Evolutionary conservation across 2,329 filamentous ascomycete species (phyloP).

Genomic region (Aureobasidium uvarum): DNA sequence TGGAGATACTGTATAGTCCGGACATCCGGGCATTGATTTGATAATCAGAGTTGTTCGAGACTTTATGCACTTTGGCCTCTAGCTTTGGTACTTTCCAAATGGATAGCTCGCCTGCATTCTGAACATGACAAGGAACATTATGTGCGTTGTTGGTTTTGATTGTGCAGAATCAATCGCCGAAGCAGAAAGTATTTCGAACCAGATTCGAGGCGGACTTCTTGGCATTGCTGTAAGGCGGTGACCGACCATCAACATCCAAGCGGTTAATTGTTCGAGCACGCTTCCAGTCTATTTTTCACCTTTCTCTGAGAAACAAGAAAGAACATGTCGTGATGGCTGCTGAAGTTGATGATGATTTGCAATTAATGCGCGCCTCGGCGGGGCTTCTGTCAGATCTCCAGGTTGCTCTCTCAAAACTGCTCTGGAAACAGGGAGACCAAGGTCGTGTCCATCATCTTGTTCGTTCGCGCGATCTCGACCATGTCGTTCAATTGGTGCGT

Average conservation of each 20-base stretch:
- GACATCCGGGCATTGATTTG: too few species aligned
- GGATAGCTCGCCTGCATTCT: neutral
- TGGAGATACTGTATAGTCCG: too few species aligned
- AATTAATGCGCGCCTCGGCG: slow-evolving; percentile 46
- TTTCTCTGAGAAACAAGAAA: neutral
- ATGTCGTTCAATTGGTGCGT: slow-evolving; percentile 40
- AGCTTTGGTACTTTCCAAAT: too few species aligned
- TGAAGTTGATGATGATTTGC: slow-evolving; percentile 44
- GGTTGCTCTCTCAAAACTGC: slow-evolving; percentile 46
- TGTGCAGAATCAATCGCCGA: neutral
- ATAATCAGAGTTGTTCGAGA: too few species aligned
- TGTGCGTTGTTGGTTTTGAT: neutral
- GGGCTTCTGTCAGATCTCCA: slow-evolving; percentile 38
- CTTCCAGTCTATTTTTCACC: neutral
- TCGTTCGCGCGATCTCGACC: slow-evolving; percentile 43
- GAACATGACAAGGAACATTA: neutral
- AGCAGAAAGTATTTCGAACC: neutral
- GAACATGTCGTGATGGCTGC: neutral
- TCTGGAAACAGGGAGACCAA: slow-evolving; percentile 39
- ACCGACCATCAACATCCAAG: neutral
- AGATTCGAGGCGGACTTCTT: neutral
- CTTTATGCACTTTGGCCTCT: too few species aligned
- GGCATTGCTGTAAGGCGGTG: neutral
- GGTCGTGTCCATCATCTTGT: slow-evolving; percentile 41
- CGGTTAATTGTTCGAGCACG: neutral